These are phyloP conservation scores for Sanghuangporus baumii DNA, from an alignment of 1,284 basidiomycete genomes.

Conservation along the genomic window DNA sequence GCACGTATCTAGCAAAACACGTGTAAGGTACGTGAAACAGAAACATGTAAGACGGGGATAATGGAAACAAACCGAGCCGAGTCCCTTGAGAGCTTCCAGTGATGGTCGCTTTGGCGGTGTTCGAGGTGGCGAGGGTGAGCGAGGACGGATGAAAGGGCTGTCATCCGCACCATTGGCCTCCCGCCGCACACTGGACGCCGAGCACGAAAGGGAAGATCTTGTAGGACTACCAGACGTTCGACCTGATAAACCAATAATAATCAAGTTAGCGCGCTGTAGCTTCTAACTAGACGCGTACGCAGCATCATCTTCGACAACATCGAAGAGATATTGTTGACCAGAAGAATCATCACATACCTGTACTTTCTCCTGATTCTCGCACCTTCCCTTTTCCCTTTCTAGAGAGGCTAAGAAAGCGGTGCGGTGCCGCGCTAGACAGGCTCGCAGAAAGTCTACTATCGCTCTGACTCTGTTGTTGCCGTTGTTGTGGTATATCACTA, in stretches of 20 bases:
- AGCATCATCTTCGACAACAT: background rate
- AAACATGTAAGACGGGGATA: slow-evolving; percentile 12
- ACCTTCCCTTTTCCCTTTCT: slow-evolving; percentile 48
- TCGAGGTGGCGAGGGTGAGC: slow-evolving; percentile 49
- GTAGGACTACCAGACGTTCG: background rate
- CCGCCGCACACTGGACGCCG: background rate
- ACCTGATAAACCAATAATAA: background rate
- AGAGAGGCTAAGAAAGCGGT: slow-evolving; percentile 50
- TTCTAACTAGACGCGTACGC: background rate
- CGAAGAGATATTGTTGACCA: background rate
- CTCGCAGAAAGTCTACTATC: slow-evolving; percentile 26
- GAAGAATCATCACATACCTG: slow-evolving; percentile 25
- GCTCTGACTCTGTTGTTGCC: slow-evolving; percentile 18
- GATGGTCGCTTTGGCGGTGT: slow-evolving; percentile 31
- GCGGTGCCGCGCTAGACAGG: slow-evolving; percentile 34
- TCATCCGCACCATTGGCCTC: slow-evolving; percentile 37
- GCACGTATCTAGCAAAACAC: slow-evolving; percentile 57
- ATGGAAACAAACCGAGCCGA: slow-evolving; percentile 53
- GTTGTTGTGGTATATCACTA: slow-evolving; percentile 29
- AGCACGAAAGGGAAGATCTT: slow-evolving; percentile 23
- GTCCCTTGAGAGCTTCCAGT: slow-evolving; percentile 50
- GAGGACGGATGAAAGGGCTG: slow-evolving; percentile 72
- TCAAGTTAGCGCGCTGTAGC: background rate
- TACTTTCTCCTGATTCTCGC: slow-evolving; percentile 27
- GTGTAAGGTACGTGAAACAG: slow-evolving; percentile 18